Evolutionary conservation across 345 rosid genomes (phyloP), one percentile per base, ranked within the genome.

Genomic region (Nephelium lappaceum): DNA sequence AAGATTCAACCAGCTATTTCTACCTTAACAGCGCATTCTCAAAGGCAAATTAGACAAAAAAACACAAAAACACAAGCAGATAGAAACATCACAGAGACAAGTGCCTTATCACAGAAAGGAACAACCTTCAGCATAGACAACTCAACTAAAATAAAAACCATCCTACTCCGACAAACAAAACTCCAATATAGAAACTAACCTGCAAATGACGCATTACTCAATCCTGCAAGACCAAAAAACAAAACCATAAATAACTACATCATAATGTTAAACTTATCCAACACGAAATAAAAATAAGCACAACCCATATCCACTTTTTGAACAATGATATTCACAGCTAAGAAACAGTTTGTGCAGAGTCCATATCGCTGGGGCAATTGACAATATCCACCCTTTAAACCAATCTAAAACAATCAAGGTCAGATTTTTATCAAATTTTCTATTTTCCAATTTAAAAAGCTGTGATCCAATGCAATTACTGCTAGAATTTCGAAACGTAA

Each of bases 161-260:
- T 4, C 55, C 61, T 25, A 27, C 42, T 41, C n/a, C n/a, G 10
- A 57, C 47, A 42, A 45, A 31, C 53, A 39, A 45, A 31, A 23
- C 27, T 23, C 53, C 38, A 47, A 72, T 41, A 67, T 42, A 51
- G 75, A 55, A 77, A 87, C 91, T 84, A 78, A 93, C 98, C 95
- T 60, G 85, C 58, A 55, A 91, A 84, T 63, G 97, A 89, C 61
- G 85, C 87, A 80, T 93, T 92, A 89, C 86, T 81, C 72, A 93
- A 81, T 78, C 85, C 98, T 93, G 92, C 88, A 87, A 5, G 36
- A 25, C 8, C 62, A 83, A 39, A 74, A 45, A 45, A 45, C 1
- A 45, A 45, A 57, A 57, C 69, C 70, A 6, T 31, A 73, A 49
- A 60, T 71, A 42, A 78, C 71, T 49, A 47, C 45, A 73, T 8